Evolutionary conservation across 73 alveolate genomes (phyloP).

Genomic region (Tetrahymena malaccensis): DNA sequence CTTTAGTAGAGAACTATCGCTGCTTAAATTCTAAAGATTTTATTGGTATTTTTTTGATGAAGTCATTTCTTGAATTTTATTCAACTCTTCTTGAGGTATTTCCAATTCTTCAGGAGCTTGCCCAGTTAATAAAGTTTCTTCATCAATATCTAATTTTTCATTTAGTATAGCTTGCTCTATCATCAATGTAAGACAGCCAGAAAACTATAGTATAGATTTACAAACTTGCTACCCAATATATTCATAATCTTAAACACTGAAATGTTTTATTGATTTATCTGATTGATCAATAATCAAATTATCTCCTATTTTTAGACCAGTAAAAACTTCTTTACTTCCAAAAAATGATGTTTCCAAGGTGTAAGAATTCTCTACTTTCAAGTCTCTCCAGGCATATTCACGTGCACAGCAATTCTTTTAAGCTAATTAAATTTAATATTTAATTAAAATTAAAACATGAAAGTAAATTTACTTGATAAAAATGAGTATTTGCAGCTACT

Average conservation of each 20-base stretch:
- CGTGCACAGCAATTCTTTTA: conserved; percentile 73
- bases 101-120: neutral
- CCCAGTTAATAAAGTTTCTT: neutral
- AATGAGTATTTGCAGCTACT: neutral
- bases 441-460: neutral
- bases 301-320: neutral
- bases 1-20: neutral
- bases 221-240: neutral
- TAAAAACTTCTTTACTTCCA: conserved; percentile 50
- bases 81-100: neutral
- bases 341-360: conserved; percentile 93
- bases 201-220: neutral
- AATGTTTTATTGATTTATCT: neutral
- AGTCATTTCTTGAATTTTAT: neutral
- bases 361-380: conserved; percentile 71
- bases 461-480: neutral
- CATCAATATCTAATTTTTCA: neutral
- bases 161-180: neutral
- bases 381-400: conserved; percentile 79
- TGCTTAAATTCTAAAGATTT: neutral
- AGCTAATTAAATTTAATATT: neutral
- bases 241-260: neutral
- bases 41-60: neutral
- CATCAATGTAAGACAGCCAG: neutral
- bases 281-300: neutral